Evolutionary conservation across 192 early-diverging fungal genomes (phyloP), one percentile per base, ranked within the genome.

Genomic region (Coemansia sp.): DNA sequence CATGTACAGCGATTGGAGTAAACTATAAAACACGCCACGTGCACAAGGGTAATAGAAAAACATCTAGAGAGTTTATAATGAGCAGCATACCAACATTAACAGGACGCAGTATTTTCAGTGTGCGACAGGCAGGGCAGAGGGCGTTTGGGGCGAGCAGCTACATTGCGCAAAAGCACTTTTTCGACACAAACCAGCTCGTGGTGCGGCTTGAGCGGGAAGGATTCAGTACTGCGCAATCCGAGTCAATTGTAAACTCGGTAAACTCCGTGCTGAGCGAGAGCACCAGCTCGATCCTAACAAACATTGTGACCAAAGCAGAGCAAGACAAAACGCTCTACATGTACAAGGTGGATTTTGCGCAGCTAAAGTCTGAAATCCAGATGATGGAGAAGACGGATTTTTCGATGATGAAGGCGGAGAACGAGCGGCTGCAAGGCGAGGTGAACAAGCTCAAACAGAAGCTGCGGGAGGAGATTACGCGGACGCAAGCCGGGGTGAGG

Each of bases 381-480:
- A 83, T 95, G 79, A 71, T 95, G 35, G 93, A 94, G 68, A 94
- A 93, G 80, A 95, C 92, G 52, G 95, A 97, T 23, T 94, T 93
- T 61, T 79, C 86, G 0, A 70, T 92, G 50, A 87, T 94, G 70
- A 89, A 91, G 67, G 73, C 90, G 39, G 93, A 95, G 57, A 91
- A 92, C 37, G 88, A 88, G 55, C 82, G 93, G 6, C 73, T 94
- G 21, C 84, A 88, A 62, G 75, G 84, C 9, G 92, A 97, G 60
- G 86, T 95, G 4, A 91, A 93, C 27, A 93, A 92, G 70, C 74
- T 97, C n/a, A 85, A 88, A 55, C 88, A 91, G 55, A 86, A 87
- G 54, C 79, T 94, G 52, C 71, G 86, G 24, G 95, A 97, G 69
- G 93, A 95, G 58, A 85, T 92, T 12, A 87, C 87, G 3, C 75